These are phyloP conservation scores for Parmelia sp. DNA, from an alignment of 495 filamentous ascomycete species.

Conservation along the genomic window DNA sequence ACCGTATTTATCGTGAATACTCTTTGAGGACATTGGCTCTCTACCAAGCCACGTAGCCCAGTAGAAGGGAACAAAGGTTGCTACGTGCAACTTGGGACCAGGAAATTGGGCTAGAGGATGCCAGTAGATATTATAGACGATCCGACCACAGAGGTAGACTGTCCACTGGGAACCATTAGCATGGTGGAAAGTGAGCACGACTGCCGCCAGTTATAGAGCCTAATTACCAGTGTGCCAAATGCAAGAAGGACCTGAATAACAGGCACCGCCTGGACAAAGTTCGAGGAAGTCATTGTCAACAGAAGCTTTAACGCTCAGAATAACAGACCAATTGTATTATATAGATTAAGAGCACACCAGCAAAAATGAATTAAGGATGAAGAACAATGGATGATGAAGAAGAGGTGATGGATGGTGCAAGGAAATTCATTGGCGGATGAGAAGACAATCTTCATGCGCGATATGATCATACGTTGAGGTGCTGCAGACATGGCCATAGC, in stretches of 20 bases:
- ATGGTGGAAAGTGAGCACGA: not conserved
- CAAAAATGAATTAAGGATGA: no score
- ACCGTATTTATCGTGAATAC: slow-evolving; percentile 20
- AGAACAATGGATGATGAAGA: no score
- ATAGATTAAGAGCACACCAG: no score
- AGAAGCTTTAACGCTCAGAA: not conserved
- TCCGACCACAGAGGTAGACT: not conserved
- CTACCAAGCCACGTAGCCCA: slow-evolving; percentile 18
- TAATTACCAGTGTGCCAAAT: not conserved
- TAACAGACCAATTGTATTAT: not conserved
- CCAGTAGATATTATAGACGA: slow-evolving; percentile 33
- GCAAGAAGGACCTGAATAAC: not conserved
- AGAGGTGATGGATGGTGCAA: no score
- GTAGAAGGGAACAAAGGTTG: slow-evolving; percentile 32
- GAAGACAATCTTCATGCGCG: no score
- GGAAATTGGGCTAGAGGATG: slow-evolving; percentile 32
- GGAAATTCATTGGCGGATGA: no score
- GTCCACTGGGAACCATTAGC: not conserved
- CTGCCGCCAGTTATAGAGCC: not conserved
- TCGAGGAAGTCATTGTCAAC: not conserved
- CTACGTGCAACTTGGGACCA: slow-evolving; percentile 29
- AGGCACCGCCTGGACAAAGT: not conserved
- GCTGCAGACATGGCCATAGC: no score
- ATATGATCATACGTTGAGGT: no score
- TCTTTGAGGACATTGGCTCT: slow-evolving; percentile 11